Conservation (phyloP, 129 eudicot species). For the Lactuca saligna region DNA sequence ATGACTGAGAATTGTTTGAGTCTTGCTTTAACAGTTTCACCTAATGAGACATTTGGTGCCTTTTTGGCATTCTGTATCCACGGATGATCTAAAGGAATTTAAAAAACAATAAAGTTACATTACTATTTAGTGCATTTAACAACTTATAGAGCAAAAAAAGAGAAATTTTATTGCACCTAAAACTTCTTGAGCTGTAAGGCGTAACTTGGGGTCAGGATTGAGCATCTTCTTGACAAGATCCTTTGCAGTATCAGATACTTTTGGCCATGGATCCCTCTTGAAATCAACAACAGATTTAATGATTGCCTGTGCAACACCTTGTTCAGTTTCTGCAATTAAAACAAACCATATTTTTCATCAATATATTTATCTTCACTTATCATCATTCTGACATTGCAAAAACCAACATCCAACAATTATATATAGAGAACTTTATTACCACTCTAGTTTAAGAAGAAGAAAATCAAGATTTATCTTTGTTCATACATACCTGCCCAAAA, state of each 20-base stretch:
- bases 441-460: not conserved
- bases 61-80: conserved; percentile 91
- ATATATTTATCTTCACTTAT: not conserved
- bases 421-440: not conserved
- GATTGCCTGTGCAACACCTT: conserved; percentile 88
- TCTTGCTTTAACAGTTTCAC: conserved; percentile 92
- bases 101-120: not conserved
- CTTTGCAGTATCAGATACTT: conserved; percentile 74
- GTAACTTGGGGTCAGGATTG: conserved; percentile 68
- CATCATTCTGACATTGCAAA: not conserved
- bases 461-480: conserved; percentile 5
- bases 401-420: not conserved
- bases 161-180: conserved; percentile 40
- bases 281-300: conserved; percentile 73
- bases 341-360: not conserved
- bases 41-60: conserved; percentile 92
- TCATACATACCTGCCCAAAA: conserved; percentile 57
- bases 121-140: not conserved
- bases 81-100: conserved; percentile 69
- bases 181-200: conserved; percentile 82
- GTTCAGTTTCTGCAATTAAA: conserved; percentile 62
- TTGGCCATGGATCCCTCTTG: conserved; percentile 88
- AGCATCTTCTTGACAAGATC: conserved; percentile 83
- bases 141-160: not conserved
- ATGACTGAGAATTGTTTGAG: conserved; percentile 88